Conservation (phyloP, 352 stramenopile genomes). For the Peronospora belbahrii region DNA sequence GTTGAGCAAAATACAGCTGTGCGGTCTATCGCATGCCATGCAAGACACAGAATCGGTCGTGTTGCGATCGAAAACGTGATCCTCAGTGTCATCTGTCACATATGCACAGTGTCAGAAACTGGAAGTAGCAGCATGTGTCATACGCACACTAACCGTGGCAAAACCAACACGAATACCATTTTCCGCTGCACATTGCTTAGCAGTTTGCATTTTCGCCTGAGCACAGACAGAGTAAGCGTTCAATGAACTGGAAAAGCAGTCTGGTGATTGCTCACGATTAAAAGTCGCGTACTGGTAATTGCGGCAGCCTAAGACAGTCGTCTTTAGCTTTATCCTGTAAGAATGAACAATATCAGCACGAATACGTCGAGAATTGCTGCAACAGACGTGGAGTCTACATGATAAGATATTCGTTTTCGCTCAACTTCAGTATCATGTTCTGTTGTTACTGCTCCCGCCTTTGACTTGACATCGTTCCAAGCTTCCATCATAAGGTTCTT, state of each 20-base stretch:
- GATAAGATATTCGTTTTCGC: conserved; percentile 37
- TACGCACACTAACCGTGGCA: conserved; percentile 63
- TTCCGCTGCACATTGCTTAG: conserved; percentile 81
- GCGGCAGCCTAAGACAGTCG: conserved; percentile 61
- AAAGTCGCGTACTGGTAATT: conserved; percentile 73
- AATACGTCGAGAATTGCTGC: too few relatives aligned
- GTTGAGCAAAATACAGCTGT: conserved; percentile 75
- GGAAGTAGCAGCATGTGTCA: too few relatives aligned
- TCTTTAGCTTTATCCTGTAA: conserved; percentile 53
- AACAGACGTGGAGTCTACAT: conserved; percentile 27
- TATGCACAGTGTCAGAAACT: not conserved
- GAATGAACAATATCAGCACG: not conserved
- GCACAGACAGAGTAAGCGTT: not conserved
- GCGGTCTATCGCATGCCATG: conserved; percentile 82
- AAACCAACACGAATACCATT: conserved; percentile 86
- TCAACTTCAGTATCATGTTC: conserved; percentile 46
- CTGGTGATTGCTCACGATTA: too few relatives aligned
- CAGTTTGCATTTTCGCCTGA: conserved; percentile 69
- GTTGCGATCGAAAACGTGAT: conserved; percentile 90
- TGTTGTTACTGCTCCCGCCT: conserved; percentile 28
- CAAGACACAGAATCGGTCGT: conserved; percentile 91
- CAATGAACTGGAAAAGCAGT: too few relatives aligned
- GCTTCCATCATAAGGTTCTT: conserved; percentile 85
- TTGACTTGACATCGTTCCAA: conserved; percentile 68
- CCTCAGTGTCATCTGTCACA: conserved; percentile 62